phyloP scores from a whole-genome alignment of 805 yeast species.

The Lipomyces yamadae region DNA sequence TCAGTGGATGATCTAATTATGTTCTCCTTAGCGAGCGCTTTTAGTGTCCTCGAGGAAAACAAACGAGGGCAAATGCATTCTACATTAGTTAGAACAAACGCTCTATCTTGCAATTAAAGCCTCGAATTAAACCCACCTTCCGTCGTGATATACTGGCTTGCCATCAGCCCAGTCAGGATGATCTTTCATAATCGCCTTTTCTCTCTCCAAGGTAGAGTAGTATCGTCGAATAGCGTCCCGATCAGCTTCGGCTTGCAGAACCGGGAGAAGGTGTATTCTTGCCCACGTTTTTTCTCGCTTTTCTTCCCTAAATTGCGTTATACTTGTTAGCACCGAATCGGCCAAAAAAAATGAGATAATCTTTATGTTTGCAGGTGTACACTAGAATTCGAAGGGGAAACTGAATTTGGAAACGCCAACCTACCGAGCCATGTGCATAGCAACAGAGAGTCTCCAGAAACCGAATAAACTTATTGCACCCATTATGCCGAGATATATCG shows the following conservation, averaged over 20 bases:
- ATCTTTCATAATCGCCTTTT: conserved; percentile 66
- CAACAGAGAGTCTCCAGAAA: conserved; percentile 56
- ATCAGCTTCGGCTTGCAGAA: conserved; percentile 81
- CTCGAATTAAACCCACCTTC: conserved; percentile 43
- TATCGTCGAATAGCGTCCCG: conserved; percentile 76
- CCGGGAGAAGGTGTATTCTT: conserved; percentile 71
- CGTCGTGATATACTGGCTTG: conserved; percentile 53
- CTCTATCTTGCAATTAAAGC: conserved; percentile 14
- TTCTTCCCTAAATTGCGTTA: conserved; percentile 53
- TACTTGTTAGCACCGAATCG: background rate
- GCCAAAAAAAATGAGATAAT: background rate
- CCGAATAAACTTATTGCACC: conserved; percentile 72
- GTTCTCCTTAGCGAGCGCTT: conserved; percentile 3
- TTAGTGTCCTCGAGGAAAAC: conserved; percentile 20
- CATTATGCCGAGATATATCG: conserved; percentile 68
- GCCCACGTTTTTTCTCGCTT: conserved; percentile 79
- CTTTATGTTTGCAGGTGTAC: background rate
- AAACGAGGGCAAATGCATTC: conserved; percentile 23
- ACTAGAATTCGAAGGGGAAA: background rate
- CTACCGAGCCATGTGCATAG: conserved; percentile 66
- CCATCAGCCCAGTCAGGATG: conserved; percentile 67
- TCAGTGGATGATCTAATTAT: background rate
- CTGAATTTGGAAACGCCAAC: background rate
- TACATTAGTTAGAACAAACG: conserved; percentile 7
- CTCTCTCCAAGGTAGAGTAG: conserved; percentile 67